A percentile compares a stretch with the other conserved stretches of the same genome.
Evolutionary conservation across 129 eudicot species (phyloP).

Genomic region (Cynara cardunculus): DNA sequence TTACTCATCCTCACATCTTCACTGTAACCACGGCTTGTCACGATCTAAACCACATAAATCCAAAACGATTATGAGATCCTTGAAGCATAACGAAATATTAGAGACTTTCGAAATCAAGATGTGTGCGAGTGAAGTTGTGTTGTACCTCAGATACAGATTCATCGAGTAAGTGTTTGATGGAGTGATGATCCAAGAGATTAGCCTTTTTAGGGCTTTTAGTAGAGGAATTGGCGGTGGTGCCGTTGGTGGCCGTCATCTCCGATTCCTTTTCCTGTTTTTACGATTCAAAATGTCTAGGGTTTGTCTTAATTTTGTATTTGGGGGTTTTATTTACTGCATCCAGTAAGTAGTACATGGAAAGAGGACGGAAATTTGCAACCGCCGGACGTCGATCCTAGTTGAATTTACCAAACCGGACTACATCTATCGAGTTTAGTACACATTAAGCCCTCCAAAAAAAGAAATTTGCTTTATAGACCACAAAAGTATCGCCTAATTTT

Average conservation of each 20-base stretch:
- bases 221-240: background rate
- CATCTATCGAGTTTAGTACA: background rate
- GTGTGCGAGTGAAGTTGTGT: background rate
- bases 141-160: constrained; percentile 65
- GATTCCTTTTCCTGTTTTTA: constrained; percentile 28
- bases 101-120: no score
- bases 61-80: background rate
- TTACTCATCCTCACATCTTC: constrained; percentile 79
- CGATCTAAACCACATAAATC: constrained; percentile 37
- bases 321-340: constrained; percentile 21
- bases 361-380: background rate
- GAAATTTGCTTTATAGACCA: background rate
- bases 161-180: constrained; percentile 66
- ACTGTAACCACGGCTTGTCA: constrained; percentile 53
- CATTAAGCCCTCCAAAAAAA: background rate
- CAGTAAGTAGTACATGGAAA: constrained; percentile 15
- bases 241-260: constrained; percentile 22
- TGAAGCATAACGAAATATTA: background rate
- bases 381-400: background rate
- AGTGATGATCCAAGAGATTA: constrained; percentile 59
- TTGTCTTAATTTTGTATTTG: background rate
- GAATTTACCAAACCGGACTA: background rate
- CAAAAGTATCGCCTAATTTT: background rate
- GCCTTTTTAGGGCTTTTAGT: constrained; percentile 41
- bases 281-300: constrained; percentile 21